Evolutionary conservation across 495 filamentous ascomycete genomes (phyloP).

Genomic region (Aspergillus heteromorphus): DNA sequence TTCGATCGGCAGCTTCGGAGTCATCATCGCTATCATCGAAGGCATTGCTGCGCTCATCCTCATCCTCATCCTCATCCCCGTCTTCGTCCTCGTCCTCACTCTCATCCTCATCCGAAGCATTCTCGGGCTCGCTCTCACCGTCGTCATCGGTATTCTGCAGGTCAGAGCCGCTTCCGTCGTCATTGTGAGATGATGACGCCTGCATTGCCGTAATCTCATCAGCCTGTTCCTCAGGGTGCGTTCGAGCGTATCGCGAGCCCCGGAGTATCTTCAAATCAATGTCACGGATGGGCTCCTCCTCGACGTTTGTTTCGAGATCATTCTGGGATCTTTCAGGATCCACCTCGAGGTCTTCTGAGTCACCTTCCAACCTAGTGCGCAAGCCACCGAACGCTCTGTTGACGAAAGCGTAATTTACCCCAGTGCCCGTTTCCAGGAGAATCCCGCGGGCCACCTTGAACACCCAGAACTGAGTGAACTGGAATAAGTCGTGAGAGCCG

Average conservation of each 20-base stretch:
- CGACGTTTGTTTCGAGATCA: slow-evolving; percentile 37
- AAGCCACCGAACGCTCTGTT: slow-evolving; percentile 61
- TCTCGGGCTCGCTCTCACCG: slow-evolving; percentile 8
- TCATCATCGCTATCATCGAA: slow-evolving; percentile 28
- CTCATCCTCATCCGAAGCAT: slow-evolving; percentile 10
- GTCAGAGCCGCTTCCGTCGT: slow-evolving; percentile 1
- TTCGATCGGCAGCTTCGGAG: slow-evolving; percentile 25
- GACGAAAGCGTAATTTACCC: slow-evolving; percentile 52
- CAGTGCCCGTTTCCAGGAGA: slow-evolving; percentile 55
- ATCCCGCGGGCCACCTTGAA: slow-evolving; percentile 57
- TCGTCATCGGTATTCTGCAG: slow-evolving; percentile 8
- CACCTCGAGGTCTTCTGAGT: slow-evolving; percentile 31
- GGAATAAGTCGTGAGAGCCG: slow-evolving; percentile 31
- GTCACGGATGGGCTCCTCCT: slow-evolving; percentile 35
- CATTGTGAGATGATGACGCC: background rate
- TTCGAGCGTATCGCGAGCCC: background rate
- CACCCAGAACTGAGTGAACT: slow-evolving; percentile 54
- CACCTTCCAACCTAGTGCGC: slow-evolving; percentile 31
- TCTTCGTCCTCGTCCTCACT: slow-evolving; percentile 10
- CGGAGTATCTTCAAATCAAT: slow-evolving; percentile 21
- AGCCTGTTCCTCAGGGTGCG: background rate
- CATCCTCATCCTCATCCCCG: slow-evolving; percentile 17
- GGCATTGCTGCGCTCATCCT: slow-evolving; percentile 21
- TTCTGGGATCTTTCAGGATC: slow-evolving; percentile 39
- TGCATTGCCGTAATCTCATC: slow-evolving; percentile 2